These are phyloP conservation scores for Carex sylvatica DNA, from an alignment of 202 grass and related monocot species.

Conservation along the genomic window DNA sequence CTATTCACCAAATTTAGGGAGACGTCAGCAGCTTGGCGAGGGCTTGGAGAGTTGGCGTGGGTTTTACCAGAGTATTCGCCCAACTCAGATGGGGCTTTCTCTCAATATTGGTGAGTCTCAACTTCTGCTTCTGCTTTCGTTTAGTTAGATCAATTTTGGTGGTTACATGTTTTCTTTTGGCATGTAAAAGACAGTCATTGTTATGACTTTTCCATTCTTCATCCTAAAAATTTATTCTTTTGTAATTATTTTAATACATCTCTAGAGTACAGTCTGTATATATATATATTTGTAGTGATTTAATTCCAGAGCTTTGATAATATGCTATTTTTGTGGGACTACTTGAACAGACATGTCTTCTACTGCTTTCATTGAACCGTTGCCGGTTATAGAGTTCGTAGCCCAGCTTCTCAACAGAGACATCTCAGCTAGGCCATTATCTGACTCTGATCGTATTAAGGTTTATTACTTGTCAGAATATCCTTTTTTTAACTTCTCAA, in stretches of 20 bases:
- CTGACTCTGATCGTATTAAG: conserved; percentile 95
- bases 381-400: conserved; percentile 86
- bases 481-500: conserved; percentile 43
- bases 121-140: conserved; percentile 4
- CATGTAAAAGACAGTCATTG: neutral
- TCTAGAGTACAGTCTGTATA: neutral
- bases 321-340: conserved; percentile 25
- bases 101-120: conserved; percentile 80
- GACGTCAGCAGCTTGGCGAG: conserved; percentile 78
- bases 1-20: conserved; percentile 90
- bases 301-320: conserved; percentile 15
- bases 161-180: neutral
- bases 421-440: conserved; percentile 72
- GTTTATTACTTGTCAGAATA: conserved; percentile 34
- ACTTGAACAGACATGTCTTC: conserved; percentile 81
- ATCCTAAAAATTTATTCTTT: neutral
- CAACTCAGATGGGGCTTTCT: conserved; percentile 92
- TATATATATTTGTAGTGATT: neutral
- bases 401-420: conserved; percentile 84
- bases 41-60: conserved; percentile 92
- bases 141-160: conserved; percentile 9
- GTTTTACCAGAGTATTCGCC: conserved; percentile 97
- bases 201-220: neutral
- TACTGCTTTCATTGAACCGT: conserved; percentile 85
- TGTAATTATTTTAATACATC: neutral